Evolutionary conservation across 2,329 filamentous ascomycete species (phyloP).

Genomic region (Byssochlamys sp.): DNA sequence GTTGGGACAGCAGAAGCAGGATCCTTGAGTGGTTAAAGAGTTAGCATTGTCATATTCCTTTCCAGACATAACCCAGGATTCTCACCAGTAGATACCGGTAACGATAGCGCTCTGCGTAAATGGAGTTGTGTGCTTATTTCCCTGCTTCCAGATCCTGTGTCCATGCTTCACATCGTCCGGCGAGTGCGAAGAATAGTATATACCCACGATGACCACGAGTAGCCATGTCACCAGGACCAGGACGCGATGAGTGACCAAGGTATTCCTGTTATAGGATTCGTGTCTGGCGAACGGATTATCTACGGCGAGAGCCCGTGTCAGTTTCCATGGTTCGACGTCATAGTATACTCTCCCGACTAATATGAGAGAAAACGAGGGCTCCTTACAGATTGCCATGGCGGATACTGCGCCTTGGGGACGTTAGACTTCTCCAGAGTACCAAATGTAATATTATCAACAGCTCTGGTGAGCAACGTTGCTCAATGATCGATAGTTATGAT

Average conservation of each 20-base stretch:
- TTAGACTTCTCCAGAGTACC: too few species aligned
- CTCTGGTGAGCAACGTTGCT: neutral
- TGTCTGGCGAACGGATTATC: slow-evolving; percentile 69
- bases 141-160: slow-evolving; percentile 66
- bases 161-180: slow-evolving; percentile 55
- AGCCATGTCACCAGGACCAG: slow-evolving; percentile 66
- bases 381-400: neutral
- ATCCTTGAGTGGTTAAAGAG: slow-evolving; percentile 41
- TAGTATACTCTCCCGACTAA: neutral
- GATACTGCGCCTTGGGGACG: too few species aligned
- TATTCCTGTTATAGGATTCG: slow-evolving; percentile 52
- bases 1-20: slow-evolving; percentile 63
- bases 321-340: neutral
- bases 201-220: slow-evolving; percentile 58
- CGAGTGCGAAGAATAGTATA: slow-evolving; percentile 62
- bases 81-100: slow-evolving; percentile 65
- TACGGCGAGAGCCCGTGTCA: slow-evolving; percentile 19
- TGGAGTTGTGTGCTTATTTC: slow-evolving; percentile 55
- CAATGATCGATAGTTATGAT: neutral
- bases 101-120: slow-evolving; percentile 63
- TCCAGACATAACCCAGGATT: neutral
- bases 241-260: slow-evolving; percentile 65
- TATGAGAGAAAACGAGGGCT: neutral
- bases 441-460: too few species aligned
- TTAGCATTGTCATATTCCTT: slow-evolving; percentile 1